Conservation (phyloP, 2,329 filamentous ascomycete species). For the Trichoderma polysporum region DNA sequence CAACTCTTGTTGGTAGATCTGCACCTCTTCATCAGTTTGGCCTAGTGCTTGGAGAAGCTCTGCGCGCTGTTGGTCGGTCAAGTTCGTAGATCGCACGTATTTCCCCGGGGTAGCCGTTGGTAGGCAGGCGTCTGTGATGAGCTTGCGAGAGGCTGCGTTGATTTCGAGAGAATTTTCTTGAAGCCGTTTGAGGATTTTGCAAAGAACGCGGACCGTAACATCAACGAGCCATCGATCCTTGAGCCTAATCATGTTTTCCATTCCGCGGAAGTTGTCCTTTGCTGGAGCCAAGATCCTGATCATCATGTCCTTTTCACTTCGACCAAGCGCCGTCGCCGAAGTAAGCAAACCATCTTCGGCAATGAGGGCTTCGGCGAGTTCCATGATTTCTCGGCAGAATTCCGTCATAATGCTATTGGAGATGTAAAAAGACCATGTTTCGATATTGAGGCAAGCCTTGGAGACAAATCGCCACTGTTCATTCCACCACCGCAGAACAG, state of each 20-base stretch:
- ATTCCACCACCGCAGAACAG: slow-evolving; percentile 78
- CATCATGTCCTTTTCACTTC: slow-evolving; percentile 42
- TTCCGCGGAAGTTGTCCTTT: slow-evolving; percentile 57
- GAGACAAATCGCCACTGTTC: slow-evolving; percentile 79
- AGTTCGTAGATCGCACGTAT: slow-evolving; percentile 69
- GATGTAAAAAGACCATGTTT: slow-evolving; percentile 75
- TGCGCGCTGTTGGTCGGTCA: slow-evolving; percentile 79
- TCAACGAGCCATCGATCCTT: slow-evolving; percentile 83
- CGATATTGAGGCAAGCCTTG: slow-evolving; percentile 78
- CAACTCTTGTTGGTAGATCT: slow-evolving; percentile 45
- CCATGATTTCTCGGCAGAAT: slow-evolving; percentile 93
- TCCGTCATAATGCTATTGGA: slow-evolving; percentile 81
- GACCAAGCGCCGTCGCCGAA: slow-evolving; percentile 51
- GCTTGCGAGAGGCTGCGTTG: slow-evolving; percentile 55
- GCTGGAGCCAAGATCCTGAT: slow-evolving; percentile 40
- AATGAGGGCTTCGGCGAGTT: slow-evolving; percentile 83
- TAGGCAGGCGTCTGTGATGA: slow-evolving; percentile 67
- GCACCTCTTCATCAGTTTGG: slow-evolving; percentile 56
- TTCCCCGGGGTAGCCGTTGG: slow-evolving; percentile 52
- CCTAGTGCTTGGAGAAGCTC: slow-evolving; percentile 68
- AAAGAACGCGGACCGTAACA: slow-evolving; percentile 77
- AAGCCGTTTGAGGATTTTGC: slow-evolving; percentile 81
- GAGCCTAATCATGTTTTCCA: slow-evolving; percentile 86
- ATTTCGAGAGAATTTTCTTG: slow-evolving; percentile 74
- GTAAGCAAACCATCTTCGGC: slow-evolving; percentile 82